Percentiles rank a stretch among this genome's conserved stretches.
Evolutionary conservation across 2,329 filamentous ascomycete species (phyloP).

Genomic region (Monilinia laxa): DNA sequence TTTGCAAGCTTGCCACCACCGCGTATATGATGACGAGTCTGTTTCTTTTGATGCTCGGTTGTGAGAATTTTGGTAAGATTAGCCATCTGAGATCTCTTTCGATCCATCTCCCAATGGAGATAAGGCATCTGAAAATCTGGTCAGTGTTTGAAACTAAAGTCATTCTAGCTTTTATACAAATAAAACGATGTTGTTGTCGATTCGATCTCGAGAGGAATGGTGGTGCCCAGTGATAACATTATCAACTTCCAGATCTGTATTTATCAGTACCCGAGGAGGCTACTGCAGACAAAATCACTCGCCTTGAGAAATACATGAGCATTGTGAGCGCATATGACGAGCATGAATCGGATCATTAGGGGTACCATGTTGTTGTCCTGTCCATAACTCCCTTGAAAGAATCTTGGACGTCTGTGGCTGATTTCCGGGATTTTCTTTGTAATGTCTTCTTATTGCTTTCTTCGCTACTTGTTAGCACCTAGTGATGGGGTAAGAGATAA

Average conservation of each 20-base stretch:
- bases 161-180: slow-evolving; percentile 14
- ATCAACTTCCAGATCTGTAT: neutral
- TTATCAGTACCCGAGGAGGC: no score
- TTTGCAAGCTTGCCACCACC: slow-evolving; percentile 14
- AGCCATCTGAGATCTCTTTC: slow-evolving; percentile 23
- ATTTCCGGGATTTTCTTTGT: slow-evolving; percentile 23
- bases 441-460: slow-evolving; percentile 26
- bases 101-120: slow-evolving; percentile 38
- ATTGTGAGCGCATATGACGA: slow-evolving; percentile 30
- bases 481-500: neutral
- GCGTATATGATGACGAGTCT: neutral
- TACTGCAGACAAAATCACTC: slow-evolving; percentile 1
- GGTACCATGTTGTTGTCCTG: slow-evolving; percentile 29
- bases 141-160: neutral
- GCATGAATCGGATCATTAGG: slow-evolving; percentile 30
- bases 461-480: slow-evolving; percentile 4
- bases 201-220: neutral
- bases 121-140: slow-evolving; percentile 31
- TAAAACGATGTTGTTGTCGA: neutral
- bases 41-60: neutral
- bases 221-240: neutral
- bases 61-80: slow-evolving; percentile 28
- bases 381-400: slow-evolving; percentile 31
- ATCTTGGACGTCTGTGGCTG: slow-evolving; percentile 21
- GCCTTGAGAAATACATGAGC: slow-evolving; percentile 26